Conservation (phyloP, 345 rosid species). For the Syzygium oleosum region DNA sequence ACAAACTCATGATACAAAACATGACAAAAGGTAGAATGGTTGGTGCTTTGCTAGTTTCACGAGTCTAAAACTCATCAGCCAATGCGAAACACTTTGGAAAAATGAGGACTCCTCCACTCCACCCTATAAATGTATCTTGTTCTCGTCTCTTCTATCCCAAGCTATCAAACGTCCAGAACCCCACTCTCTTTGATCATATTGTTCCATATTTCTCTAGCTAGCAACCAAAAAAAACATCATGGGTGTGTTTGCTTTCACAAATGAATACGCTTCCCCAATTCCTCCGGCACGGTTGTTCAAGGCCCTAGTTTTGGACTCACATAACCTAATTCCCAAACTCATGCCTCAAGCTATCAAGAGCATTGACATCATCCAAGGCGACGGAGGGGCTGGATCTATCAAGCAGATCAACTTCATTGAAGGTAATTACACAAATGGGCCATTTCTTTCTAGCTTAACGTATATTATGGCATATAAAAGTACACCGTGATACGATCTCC, state of each 20-base stretch:
- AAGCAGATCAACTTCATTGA: constrained; percentile 15
- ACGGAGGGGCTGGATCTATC: constrained; percentile 30
- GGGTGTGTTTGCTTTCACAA: constrained; percentile 11
- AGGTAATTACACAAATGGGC: not conserved
- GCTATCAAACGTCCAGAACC: not conserved
- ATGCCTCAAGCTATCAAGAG: constrained; percentile 21
- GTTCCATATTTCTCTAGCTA: not conserved
- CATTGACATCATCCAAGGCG: constrained; percentile 16
- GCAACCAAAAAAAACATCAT: not conserved
- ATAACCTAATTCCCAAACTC: constrained; percentile 16
- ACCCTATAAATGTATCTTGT: not conserved
- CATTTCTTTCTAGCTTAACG: not conserved
- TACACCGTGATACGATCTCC: not conserved
- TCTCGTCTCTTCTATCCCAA: not conserved
- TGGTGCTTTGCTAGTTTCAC: not conserved
- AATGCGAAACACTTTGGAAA: not conserved
- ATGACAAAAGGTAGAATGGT: not conserved
- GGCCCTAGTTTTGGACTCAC: constrained; percentile 15
- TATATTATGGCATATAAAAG: not conserved
- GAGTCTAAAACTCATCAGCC: not conserved
- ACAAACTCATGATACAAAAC: not conserved
- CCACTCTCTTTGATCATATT: not conserved
- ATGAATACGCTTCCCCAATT: constrained; percentile 9
- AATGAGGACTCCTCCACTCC: not conserved
- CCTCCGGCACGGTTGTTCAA: constrained; percentile 22